A percentile compares a stretch with the other conserved stretches of the same genome.
These are phyloP conservation scores for Acanthamoeba sp. DNA, from an alignment of 208 protist genomes.

Conservation along the genomic window DNA sequence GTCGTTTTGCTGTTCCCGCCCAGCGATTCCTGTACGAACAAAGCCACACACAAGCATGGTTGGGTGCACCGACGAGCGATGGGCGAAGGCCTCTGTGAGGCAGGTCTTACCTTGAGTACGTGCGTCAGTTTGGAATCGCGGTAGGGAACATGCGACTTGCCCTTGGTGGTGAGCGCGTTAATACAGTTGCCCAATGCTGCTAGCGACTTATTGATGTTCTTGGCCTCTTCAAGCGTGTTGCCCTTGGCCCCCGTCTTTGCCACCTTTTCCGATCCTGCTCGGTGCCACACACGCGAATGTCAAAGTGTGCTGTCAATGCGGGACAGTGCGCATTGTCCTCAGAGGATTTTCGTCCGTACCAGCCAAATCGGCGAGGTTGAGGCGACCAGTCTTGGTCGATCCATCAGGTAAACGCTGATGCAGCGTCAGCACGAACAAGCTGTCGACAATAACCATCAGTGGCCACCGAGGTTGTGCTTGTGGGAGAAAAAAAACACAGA, in stretches of 20 bases:
- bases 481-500: slow-evolving; percentile 87
- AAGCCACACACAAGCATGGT: too few relatives aligned
- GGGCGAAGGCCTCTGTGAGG: not conserved
- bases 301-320: too few relatives aligned
- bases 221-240: slow-evolving; percentile 89
- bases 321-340: too few relatives aligned
- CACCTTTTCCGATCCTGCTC: slow-evolving; percentile 82
- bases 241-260: slow-evolving; percentile 86
- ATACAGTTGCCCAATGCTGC: slow-evolving; percentile 89
- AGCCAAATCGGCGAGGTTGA: slow-evolving; percentile 92
- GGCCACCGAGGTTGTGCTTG: slow-evolving; percentile 78
- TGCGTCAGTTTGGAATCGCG: slow-evolving; percentile 89
- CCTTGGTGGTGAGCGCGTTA: slow-evolving; percentile 85
- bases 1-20: slow-evolving; percentile 92
- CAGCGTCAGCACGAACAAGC: slow-evolving; percentile 85
- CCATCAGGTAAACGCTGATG: slow-evolving; percentile 78
- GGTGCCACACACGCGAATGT: not conserved
- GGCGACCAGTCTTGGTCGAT: slow-evolving; percentile 82
- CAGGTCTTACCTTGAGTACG: slow-evolving; percentile 78
- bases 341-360: too few relatives aligned
- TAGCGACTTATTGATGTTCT: slow-evolving; percentile 91
- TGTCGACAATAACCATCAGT: not conserved
- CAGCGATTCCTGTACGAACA: slow-evolving; percentile 86
- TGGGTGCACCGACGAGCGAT: too few relatives aligned
- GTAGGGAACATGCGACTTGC: slow-evolving; percentile 85